phyloP scores from a whole-genome alignment of 768 basidiomycete genomes.

The Termitomyces sp. region DNA sequence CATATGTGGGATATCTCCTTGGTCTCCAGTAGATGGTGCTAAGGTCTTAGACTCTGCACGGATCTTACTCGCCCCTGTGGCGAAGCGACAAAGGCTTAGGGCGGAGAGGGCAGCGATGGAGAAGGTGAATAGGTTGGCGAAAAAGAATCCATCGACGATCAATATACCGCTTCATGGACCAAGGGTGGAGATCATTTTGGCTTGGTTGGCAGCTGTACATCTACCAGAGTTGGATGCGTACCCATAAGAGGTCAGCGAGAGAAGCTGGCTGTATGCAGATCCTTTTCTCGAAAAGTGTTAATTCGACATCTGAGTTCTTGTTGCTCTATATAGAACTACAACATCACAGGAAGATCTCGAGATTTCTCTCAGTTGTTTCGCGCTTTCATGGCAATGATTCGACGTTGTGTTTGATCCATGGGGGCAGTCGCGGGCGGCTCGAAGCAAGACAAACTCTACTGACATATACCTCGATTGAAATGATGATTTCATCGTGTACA shows the following conservation, averaged over 20 bases:
- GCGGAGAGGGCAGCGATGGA: slow-evolving; percentile 38
- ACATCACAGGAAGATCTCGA: no score
- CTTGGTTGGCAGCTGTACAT: slow-evolving; percentile 81
- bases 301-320: not conserved
- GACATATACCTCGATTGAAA: no score
- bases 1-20: slow-evolving; percentile 2
- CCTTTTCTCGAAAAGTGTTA: not conserved
- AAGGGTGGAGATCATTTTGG: slow-evolving; percentile 77
- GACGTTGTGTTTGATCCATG: no score
- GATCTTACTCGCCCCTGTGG: slow-evolving; percentile 69
- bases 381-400: no score
- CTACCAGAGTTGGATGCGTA: slow-evolving; percentile 60
- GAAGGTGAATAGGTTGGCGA: slow-evolving; percentile 55
- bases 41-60: slow-evolving; percentile 63
- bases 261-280: not conserved
- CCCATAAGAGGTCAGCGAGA: not conserved
- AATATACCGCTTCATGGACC: slow-evolving; percentile 84
- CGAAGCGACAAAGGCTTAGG: slow-evolving; percentile 54
- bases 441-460: no score
- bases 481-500: no score
- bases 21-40: slow-evolving; percentile 32
- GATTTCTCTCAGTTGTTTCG: not conserved
- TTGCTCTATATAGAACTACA: not conserved
- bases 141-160: slow-evolving; percentile 58
- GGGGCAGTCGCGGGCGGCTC: no score